Conservation (phyloP, 192 early-diverging fungal species). For the Paraglomus occultum region DNA sequence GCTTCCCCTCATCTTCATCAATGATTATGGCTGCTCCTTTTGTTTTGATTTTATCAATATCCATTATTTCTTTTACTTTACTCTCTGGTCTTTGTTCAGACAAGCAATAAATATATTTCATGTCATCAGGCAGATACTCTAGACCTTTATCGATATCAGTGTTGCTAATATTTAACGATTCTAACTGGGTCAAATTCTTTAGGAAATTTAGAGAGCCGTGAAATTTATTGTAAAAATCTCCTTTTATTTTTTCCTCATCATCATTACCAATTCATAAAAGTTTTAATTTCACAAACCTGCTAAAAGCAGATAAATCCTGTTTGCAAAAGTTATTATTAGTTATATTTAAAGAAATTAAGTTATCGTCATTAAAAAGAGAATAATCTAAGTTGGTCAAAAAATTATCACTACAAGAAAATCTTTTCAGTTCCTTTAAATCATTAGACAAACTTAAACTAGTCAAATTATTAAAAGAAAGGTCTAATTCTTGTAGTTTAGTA, state of each 20-base stretch:
- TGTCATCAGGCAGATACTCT: not conserved
- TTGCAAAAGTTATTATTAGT: too few species aligned
- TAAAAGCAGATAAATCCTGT: not conserved
- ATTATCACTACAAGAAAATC: too few species aligned
- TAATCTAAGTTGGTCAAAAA: too few species aligned
- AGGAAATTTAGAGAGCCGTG: not conserved
- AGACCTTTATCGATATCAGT: not conserved
- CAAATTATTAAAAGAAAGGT: constrained; percentile 6
- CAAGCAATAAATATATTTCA: not conserved
- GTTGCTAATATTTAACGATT: not conserved
- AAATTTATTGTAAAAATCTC: too few species aligned
- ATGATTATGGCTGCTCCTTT: too few species aligned
- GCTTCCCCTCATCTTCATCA: too few species aligned
- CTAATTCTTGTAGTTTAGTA: constrained; percentile 22
- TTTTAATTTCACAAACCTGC: constrained; percentile 1
- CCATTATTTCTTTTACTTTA: constrained; percentile 15
- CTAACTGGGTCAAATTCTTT: not conserved
- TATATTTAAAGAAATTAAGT: too few species aligned
- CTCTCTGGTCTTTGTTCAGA: not conserved
- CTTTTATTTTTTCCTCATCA: too few species aligned
- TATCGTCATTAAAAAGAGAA: too few species aligned
- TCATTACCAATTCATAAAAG: not conserved
- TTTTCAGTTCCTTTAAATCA: too few species aligned
- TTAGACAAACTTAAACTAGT: constrained; percentile 14
- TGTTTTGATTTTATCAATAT: too few species aligned